These are phyloP conservation scores for Ceratobasidium sp. DNA, from an alignment of 1,284 basidiomycete species.

Conservation along the genomic window DNA sequence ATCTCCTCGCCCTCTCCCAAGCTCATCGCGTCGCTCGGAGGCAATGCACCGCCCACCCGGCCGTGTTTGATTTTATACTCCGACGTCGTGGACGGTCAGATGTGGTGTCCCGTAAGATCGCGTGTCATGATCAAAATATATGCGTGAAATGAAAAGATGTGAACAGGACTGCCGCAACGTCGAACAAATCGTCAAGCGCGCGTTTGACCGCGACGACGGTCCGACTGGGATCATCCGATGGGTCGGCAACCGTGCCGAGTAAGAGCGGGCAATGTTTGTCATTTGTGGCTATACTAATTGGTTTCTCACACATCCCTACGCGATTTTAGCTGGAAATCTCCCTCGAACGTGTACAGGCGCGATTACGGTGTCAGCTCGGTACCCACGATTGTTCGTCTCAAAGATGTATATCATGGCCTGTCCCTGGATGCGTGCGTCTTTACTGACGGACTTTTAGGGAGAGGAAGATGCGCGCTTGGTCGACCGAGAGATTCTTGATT, in stretches of 20 bases:
- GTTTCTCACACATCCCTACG: neutral
- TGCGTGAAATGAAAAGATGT: neutral
- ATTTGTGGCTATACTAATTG: conserved; percentile 3
- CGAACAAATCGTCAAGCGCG: conserved; percentile 46
- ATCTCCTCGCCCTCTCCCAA: conserved; percentile 35
- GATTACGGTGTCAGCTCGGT: conserved; percentile 47
- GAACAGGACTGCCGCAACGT: conserved; percentile 48
- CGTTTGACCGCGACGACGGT: conserved; percentile 45
- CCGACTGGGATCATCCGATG: conserved; percentile 47
- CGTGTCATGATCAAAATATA: neutral
- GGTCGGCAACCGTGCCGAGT: conserved; percentile 48
- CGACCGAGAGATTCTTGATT: conserved; percentile 47
- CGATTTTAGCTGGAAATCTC: conserved; percentile 45
- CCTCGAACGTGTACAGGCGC: conserved; percentile 47
- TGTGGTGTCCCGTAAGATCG: conserved; percentile 49
- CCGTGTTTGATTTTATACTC: conserved; percentile 49
- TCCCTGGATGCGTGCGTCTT: conserved; percentile 17
- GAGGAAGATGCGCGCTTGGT: conserved; percentile 48
- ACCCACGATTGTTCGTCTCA: conserved; percentile 48
- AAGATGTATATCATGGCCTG: conserved; percentile 32
- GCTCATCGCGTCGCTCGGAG: conserved; percentile 41
- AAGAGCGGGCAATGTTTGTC: neutral
- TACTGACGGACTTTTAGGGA: conserved; percentile 37
- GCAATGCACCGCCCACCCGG: conserved; percentile 42
- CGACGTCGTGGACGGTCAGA: conserved; percentile 47